A percentile compares a stretch with the other conserved stretches of the same genome.
These are phyloP conservation scores for Alternaria sp. DNA, from an alignment of 2,329 filamentous ascomycete genomes.

Conservation along the genomic window DNA sequence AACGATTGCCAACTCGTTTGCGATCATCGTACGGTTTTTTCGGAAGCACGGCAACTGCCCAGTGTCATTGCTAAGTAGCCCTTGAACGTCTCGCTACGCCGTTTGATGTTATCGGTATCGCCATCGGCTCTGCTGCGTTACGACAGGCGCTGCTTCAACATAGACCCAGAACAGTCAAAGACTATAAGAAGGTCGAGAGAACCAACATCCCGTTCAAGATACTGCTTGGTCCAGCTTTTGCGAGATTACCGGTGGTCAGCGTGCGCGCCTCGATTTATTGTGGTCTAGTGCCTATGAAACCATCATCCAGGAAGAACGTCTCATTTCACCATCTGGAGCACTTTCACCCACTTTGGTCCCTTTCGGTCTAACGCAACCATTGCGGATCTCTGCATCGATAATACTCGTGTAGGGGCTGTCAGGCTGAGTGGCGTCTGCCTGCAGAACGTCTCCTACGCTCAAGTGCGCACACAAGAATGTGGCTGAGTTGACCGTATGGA, in stretches of 20 bases:
- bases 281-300: not conserved
- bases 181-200: not conserved
- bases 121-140: not conserved
- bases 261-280: not conserved
- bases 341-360: not conserved
- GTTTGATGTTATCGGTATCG: not conserved
- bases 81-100: not conserved
- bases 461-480: not conserved
- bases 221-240: not conserved
- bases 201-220: not conserved
- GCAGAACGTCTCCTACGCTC: not conserved
- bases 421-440: not conserved
- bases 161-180: not conserved
- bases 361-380: not conserved
- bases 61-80: not conserved
- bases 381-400: not conserved
- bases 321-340: not conserved
- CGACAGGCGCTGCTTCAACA: not conserved
- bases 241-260: not conserved
- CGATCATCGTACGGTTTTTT: not conserved
- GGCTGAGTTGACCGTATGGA: too few species aligned
- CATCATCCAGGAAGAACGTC: not conserved
- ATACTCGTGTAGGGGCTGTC: not conserved
- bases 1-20: not conserved
- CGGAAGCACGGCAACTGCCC: not conserved